These are phyloP conservation scores for Neostapfia colusana DNA, from an alignment of 176 grass and related monocot genomes.

Conservation along the genomic window DNA sequence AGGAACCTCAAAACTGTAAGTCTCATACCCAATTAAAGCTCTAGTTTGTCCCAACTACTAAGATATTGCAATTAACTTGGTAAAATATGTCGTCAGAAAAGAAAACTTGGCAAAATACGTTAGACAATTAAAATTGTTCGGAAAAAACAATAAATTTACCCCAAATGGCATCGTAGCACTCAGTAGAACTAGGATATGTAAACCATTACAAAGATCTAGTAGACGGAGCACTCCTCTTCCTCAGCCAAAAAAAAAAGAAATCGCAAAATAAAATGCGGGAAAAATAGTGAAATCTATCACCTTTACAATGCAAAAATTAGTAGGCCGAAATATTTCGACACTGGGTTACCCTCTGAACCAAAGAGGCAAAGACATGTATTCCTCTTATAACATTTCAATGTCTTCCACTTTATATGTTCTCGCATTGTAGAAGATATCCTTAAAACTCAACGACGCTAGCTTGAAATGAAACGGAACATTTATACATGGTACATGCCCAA, in stretches of 20 bases:
- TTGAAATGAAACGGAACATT: conserved; percentile 20
- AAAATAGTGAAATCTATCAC: background rate
- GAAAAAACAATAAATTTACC: background rate
- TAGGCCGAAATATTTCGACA: background rate
- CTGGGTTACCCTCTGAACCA: background rate
- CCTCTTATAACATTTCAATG: background rate
- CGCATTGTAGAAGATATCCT: background rate
- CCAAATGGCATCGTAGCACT: background rate
- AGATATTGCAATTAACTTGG: background rate
- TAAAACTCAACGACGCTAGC: background rate
- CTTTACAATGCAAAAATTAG: background rate
- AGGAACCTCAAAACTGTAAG: conserved; percentile 31
- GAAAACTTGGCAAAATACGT: background rate
- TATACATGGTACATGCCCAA: background rate
- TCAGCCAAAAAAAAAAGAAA: background rate
- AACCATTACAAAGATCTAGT: background rate
- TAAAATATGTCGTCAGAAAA: background rate
- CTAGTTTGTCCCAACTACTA: background rate
- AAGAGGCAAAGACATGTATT: background rate
- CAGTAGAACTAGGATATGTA: conserved; percentile 9
- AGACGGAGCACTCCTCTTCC: background rate
- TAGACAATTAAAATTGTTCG: background rate
- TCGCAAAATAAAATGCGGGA: background rate
- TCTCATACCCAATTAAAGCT: background rate
- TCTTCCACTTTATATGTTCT: background rate